phyloP scores from a whole-genome alignment of 495 filamentous ascomycete genomes.

The Aspergillus ellipticus region DNA sequence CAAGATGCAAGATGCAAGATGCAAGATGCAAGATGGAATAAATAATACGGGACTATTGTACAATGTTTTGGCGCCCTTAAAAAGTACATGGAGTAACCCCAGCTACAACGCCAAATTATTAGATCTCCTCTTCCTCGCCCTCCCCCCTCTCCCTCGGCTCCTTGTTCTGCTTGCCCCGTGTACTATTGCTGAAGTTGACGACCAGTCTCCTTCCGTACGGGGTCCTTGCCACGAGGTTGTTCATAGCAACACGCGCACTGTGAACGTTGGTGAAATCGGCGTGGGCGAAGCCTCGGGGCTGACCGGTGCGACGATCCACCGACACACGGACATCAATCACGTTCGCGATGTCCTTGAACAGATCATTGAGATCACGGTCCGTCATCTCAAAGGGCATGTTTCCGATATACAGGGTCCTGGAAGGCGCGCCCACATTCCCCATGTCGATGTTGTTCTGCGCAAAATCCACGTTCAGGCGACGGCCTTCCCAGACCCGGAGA shows the following conservation, averaged over 20 bases:
- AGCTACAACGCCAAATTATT: background rate
- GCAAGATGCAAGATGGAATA: background rate
- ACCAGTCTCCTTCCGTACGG: constrained; percentile 64
- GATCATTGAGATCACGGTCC: constrained; percentile 77
- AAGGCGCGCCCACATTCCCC: constrained; percentile 38
- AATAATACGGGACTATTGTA: background rate
- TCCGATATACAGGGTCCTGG: constrained; percentile 76
- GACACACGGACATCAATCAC: constrained; percentile 82
- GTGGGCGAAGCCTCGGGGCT: constrained; percentile 85
- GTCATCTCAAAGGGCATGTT: constrained; percentile 88
- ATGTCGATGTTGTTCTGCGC: constrained; percentile 36
- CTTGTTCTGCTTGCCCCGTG: background rate
- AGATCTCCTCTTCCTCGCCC: background rate
- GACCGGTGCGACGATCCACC: constrained; percentile 82
- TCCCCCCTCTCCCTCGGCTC: background rate
- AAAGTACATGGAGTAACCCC: background rate
- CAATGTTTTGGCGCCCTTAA: background rate
- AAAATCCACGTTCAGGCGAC: constrained; percentile 61
- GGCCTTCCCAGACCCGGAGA: constrained; percentile 73
- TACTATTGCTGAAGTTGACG: constrained; percentile 55
- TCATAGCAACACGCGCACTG: constrained; percentile 55
- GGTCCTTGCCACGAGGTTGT: constrained; percentile 51
- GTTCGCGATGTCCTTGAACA: constrained; percentile 70
- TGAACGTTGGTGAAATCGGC: constrained; percentile 72
- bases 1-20: background rate